Evolutionary conservation across 495 filamentous ascomycete genomes (phyloP).

Genomic region (Xylaria castorea): DNA sequence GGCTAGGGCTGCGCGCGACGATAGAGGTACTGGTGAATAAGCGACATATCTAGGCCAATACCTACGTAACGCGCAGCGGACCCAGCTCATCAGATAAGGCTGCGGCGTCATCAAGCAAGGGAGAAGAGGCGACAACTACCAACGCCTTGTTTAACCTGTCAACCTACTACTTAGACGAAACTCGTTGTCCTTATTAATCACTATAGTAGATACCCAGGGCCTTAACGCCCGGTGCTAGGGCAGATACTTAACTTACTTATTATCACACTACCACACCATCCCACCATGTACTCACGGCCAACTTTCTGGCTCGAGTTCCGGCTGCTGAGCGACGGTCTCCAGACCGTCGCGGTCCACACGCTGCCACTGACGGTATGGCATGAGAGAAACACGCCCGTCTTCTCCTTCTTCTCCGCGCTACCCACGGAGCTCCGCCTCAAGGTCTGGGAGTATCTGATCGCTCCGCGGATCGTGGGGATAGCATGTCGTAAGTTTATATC

Average conservation of each 20-base stretch:
- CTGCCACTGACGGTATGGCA: constrained; percentile 29
- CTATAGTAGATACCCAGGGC: background rate
- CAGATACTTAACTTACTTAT: background rate
- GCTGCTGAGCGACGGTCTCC: constrained; percentile 45
- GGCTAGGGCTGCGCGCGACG: background rate
- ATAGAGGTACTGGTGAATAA: background rate
- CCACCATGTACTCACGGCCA: constrained; percentile 12
- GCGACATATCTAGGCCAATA: background rate
- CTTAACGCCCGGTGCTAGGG: background rate
- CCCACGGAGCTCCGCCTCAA: constrained; percentile 56
- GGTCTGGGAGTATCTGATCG: constrained; percentile 52
- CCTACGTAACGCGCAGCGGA: background rate
- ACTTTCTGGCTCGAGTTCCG: constrained; percentile 49
- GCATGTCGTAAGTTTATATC: constrained; percentile 36
- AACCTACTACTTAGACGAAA: background rate
- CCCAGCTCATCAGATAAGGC: background rate
- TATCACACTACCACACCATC: background rate
- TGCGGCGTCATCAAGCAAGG: background rate
- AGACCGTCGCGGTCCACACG: constrained; percentile 27
- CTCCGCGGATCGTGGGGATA: constrained; percentile 45
- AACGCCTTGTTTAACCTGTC: background rate
- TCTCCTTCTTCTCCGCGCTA: constrained; percentile 47
- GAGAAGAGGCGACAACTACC: background rate
- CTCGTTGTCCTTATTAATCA: background rate
- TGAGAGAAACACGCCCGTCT: constrained; percentile 30